Conservation (phyloP, 371 early-diverging fungal genomes). For the Funneliformis caledonium region DNA sequence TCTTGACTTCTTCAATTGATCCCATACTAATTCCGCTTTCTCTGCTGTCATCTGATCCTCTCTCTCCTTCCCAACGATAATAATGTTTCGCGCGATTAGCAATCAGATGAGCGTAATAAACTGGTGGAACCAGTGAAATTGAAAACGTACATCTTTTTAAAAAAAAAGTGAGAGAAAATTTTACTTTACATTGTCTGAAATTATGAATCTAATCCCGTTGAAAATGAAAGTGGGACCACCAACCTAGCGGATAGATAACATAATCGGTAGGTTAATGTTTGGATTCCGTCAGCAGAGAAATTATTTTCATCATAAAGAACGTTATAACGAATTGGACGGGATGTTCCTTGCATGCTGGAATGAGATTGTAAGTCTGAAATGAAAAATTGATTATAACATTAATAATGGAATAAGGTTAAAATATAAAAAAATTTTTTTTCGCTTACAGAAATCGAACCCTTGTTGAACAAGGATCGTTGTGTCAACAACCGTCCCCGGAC, state of each 20-base stretch:
- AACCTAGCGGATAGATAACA: conserved; percentile 83
- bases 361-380: conserved; percentile 69
- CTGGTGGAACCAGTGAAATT: conserved; percentile 60
- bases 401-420: conserved; percentile 44
- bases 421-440: conserved; percentile 22
- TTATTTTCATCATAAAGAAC: conserved; percentile 72
- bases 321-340: conserved; percentile 76
- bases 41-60: conserved; percentile 34
- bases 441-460: conserved; percentile 58
- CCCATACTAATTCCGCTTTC: background rate
- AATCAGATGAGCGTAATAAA: conserved; percentile 89
- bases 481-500: conserved; percentile 68
- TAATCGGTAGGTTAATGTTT: conserved; percentile 75
- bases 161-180: background rate
- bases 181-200: background rate
- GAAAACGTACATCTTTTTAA: conserved; percentile 16
- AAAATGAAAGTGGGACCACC: background rate
- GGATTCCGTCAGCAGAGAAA: conserved; percentile 63
- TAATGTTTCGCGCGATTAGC: conserved; percentile 78
- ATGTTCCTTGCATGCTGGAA: conserved; percentile 84
- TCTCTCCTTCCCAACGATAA: conserved; percentile 56
- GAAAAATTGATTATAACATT: background rate
- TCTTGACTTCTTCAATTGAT: background rate
- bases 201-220: background rate
- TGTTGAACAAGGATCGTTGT: conserved; percentile 54